These are phyloP conservation scores for Ichthyophonus hoferi DNA, from an alignment of 208 protist species.

Conservation along the genomic window DNA sequence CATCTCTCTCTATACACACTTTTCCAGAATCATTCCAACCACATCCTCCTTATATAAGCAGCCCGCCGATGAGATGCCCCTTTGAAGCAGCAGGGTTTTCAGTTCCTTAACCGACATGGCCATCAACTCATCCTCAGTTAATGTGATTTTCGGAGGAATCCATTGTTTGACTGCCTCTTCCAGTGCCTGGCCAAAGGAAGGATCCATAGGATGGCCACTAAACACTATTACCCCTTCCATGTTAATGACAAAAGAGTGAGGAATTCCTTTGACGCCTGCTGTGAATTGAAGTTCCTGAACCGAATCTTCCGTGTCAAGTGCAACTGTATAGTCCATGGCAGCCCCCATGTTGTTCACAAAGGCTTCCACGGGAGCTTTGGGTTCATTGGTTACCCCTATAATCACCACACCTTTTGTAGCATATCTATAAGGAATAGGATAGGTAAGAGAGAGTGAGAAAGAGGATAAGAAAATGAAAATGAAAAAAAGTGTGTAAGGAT, in stretches of 20 bases:
- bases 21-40: neutral
- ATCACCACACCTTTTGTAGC: neutral
- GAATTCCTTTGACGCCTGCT: conserved; percentile 21
- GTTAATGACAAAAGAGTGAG: conserved; percentile 34
- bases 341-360: conserved; percentile 6
- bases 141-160: neutral
- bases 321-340: conserved; percentile 33
- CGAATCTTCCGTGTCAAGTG: neutral
- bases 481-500: too few species aligned
- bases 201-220: conserved; percentile 27
- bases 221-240: neutral
- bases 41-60: neutral
- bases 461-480: too few species aligned
- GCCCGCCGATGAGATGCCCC: neutral
- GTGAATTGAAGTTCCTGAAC: neutral
- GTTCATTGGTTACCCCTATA: neutral
- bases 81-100: neutral
- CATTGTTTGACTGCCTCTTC: neutral
- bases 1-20: neutral
- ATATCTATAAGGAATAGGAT: too few species aligned
- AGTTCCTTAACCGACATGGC: neutral
- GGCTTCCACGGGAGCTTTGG: neutral
- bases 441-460: too few species aligned
- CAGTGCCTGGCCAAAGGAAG: neutral
- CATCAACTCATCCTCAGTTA: neutral